phyloP scores from a whole-genome alignment of 2,329 filamentous ascomycete genomes.

The Colletotrichum sp. region DNA sequence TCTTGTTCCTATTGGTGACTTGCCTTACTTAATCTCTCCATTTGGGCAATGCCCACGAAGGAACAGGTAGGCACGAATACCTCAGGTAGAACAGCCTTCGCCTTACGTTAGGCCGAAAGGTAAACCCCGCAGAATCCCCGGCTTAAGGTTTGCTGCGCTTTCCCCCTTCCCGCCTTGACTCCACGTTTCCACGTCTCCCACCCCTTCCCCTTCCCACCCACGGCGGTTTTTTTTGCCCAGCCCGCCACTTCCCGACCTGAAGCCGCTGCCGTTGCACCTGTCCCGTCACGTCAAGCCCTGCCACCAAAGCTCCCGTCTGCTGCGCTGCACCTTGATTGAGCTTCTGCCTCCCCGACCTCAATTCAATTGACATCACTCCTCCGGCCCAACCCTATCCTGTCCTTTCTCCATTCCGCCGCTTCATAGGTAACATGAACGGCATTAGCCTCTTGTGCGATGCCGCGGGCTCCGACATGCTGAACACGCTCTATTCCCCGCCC shows the following conservation, averaged over 20 bases:
- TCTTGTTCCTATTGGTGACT: background rate
- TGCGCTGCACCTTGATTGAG: background rate
- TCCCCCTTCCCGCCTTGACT: background rate
- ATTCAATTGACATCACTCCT: background rate
- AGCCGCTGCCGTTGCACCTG: background rate
- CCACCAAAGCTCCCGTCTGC: background rate
- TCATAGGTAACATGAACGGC: slow-evolving; percentile 6
- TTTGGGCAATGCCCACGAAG: background rate
- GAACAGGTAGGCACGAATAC: background rate
- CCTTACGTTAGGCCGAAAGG: background rate
- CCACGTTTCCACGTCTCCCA: background rate
- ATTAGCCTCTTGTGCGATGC: slow-evolving; percentile 18
- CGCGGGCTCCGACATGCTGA: slow-evolving; percentile 19
- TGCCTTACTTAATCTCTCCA: background rate
- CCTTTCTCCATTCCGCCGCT: background rate
- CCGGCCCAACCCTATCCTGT: background rate
- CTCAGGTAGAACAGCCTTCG: background rate
- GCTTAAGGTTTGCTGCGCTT: background rate
- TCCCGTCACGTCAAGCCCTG: background rate
- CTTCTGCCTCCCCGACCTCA: background rate
- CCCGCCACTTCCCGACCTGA: slow-evolving; percentile 18
- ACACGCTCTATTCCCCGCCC: background rate
- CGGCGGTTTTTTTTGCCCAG: background rate
- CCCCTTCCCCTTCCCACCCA: background rate
- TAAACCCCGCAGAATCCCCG: background rate